Evolutionary conservation across 306 rosid genomes (phyloP), one percentile per base, ranked within the genome.

Genomic region (Erythrophleum fordii): DNA sequence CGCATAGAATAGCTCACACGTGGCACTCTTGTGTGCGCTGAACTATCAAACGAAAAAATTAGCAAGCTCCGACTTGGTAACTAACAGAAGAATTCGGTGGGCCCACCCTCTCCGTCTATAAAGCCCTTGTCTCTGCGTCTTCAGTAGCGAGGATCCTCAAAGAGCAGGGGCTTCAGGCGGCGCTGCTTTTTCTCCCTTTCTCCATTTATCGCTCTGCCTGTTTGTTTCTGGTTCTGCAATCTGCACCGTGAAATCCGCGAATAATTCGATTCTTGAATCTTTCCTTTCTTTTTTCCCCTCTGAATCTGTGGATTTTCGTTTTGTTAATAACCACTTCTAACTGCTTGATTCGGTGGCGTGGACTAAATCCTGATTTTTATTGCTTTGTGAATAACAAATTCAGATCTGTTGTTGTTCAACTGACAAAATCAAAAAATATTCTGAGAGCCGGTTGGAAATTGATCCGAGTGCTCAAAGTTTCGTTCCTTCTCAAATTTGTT

Each of bases 1-100:
- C 92, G 90, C 92, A 84, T 82, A 79, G 90, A 45, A 17, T 20
- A 60, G 1, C 22, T 72, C 9, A 41, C 85, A 85, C 91, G 93
- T 87, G 93, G 88, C 83, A 44, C 5, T 0, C 17, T 2, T 0
- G 1, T 26, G 10, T 45, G 73, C 76, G 26, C 73, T 77, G 73
- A 53, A 83, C 77, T 87, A 89, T 83, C 79, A 73, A 55, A 7
- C 2, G 58, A n/a, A 51, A n/a, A 49, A 12, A 49, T 51, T 5
- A 51, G 58, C 25, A 6, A 3, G 25, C 23, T 18, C 58, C 58
- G 25, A 51, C 58, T 51, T 18, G 58, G 23, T 6, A 51, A 18
- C 5, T 18, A 51, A n/a, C 58, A 6, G 25, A 51, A 5, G 58
- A 51, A n/a, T 8, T n/a, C 58, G 0, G 58, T 31, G 86, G 87